Evolutionary conservation across 208 protist genomes (phyloP).

Genomic region (Leishmania turanica): DNA sequence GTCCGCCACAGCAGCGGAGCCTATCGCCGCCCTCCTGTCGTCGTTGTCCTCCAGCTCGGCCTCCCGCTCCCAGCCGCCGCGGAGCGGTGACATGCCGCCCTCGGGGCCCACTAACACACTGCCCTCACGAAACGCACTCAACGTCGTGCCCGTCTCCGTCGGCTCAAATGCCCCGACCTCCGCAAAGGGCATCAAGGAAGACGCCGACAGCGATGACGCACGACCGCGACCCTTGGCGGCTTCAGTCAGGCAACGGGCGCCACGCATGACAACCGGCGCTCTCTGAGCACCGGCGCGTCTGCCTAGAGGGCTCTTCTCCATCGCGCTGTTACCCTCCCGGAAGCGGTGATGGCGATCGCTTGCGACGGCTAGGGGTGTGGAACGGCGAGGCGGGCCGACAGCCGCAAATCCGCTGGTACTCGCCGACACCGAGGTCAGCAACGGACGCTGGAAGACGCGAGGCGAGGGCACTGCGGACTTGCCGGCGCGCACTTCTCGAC

Average conservation of each 20-base stretch:
- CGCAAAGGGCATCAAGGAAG: background rate
- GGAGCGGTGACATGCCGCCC: constrained; percentile 9
- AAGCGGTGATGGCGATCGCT: background rate
- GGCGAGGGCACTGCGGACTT: background rate
- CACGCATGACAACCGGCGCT: background rate
- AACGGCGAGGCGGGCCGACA: background rate
- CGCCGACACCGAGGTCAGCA: background rate
- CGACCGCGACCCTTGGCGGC: background rate
- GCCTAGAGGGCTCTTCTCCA: background rate
- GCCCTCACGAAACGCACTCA: constrained; percentile 5
- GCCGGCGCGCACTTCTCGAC: too few relatives aligned
- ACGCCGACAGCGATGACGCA: background rate
- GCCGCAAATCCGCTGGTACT: background rate
- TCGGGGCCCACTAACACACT: constrained; percentile 18
- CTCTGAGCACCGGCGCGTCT: background rate
- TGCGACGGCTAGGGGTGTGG: background rate
- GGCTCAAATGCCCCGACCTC: constrained; percentile 14
- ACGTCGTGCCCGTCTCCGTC: constrained; percentile 9
- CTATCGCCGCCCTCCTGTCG: background rate
- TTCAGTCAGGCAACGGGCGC: background rate
- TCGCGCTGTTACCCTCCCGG: background rate
- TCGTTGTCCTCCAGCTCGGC: background rate
- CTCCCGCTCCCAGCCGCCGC: background rate
- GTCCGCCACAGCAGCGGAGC: background rate
- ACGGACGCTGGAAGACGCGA: background rate